Percentiles rank a stretch among this genome's conserved stretches.
These are phyloP conservation scores for Petrea volubilis DNA, from an alignment of 257 asterid genomes.

Conservation along the genomic window DNA sequence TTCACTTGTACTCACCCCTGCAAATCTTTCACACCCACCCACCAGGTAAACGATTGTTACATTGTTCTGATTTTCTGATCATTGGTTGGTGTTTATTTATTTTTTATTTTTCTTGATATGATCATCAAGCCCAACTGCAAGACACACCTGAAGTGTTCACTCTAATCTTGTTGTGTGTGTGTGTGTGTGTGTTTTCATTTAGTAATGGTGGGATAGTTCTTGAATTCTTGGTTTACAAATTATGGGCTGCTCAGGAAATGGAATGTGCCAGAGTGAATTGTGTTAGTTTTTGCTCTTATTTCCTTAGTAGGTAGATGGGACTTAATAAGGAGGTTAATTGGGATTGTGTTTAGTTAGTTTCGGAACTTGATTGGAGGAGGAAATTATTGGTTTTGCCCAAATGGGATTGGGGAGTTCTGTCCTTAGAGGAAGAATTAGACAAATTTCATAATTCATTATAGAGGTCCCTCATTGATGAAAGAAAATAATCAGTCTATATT, in stretches of 20 bases:
- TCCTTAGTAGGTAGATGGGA: no score
- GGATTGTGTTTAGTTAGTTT: background rate
- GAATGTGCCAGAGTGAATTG: no score
- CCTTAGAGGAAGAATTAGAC: no score
- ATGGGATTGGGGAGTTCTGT: background rate
- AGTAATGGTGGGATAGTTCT: background rate
- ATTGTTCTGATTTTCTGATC: constrained; percentile 6
- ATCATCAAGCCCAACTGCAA: background rate
- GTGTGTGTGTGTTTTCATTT: no score
- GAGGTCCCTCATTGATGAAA: no score
- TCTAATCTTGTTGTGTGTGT: no score
- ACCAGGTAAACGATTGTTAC: background rate
- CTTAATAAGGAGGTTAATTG: no score
- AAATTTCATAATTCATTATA: no score
- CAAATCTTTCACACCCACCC: background rate
- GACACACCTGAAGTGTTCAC: background rate
- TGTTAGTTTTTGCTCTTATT: no score
- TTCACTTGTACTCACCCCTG: constrained; percentile 9
- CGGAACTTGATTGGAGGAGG: constrained; percentile 4
- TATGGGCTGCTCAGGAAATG: no score
- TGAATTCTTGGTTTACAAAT: no score
- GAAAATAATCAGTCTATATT: background rate
- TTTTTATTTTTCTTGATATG: background rate
- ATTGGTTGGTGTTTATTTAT: background rate
- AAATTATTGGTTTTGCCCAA: background rate